phyloP scores from a whole-genome alignment of 2,329 filamentous ascomycete genomes.

The Microdochium paspali region DNA sequence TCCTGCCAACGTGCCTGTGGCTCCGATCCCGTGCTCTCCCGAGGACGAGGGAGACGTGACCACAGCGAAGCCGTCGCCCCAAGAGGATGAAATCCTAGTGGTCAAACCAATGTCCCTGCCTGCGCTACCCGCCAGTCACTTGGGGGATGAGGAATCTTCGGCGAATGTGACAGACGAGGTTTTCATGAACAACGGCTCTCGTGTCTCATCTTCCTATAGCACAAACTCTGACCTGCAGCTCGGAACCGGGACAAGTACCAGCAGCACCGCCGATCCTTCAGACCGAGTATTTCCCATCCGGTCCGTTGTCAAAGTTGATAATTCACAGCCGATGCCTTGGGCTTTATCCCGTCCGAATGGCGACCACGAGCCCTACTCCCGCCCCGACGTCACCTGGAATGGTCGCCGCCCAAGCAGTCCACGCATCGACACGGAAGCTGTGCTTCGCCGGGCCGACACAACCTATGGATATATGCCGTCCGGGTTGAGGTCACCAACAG shows the following conservation, averaged over 20 bases:
- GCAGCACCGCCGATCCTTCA: constrained; percentile 21
- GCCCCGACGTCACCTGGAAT: constrained; percentile 15
- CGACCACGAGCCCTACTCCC: constrained; percentile 28
- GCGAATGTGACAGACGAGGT: neutral
- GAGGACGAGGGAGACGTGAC: neutral
- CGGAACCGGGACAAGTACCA: constrained; percentile 17
- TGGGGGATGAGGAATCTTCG: neutral
- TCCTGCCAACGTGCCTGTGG: neutral
- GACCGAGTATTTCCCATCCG: constrained; percentile 74
- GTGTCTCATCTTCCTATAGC: constrained; percentile 29
- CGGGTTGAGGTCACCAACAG: constrained; percentile 6
- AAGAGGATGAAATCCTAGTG: neutral
- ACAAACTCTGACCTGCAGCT: constrained; percentile 29
- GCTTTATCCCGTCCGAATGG: constrained; percentile 20
- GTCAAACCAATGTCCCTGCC: neutral
- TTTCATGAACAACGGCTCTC: neutral
- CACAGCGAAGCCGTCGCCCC: neutral
- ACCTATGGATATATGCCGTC: constrained; percentile 4
- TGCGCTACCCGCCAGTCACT: neutral
- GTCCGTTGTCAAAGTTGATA: constrained; percentile 66
- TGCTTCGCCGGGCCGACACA: constrained; percentile 9
- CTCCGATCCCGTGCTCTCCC: neutral
- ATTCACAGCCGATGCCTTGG: constrained; percentile 21
- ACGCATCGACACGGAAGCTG: constrained; percentile 16
- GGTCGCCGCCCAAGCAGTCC: constrained; percentile 20